phyloP scores from a whole-genome alignment of 768 basidiomycete genomes.

The Rubroboletus satanas region DNA sequence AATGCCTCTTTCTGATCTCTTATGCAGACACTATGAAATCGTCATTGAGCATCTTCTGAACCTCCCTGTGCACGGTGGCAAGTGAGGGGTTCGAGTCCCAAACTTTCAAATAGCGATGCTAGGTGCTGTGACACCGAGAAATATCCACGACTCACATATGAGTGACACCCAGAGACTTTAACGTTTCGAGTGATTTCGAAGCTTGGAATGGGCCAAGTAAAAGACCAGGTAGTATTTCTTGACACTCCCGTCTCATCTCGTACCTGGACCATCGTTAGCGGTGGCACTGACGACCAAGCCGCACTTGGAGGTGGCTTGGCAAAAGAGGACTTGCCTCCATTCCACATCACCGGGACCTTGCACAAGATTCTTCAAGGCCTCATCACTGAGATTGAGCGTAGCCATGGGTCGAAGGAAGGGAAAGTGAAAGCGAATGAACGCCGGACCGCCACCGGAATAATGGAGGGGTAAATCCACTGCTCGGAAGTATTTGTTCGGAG shows the following conservation, averaged over 20 bases:
- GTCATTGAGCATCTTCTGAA: not conserved
- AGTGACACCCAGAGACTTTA: slow-evolving; percentile 64
- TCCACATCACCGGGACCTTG: slow-evolving; percentile 81
- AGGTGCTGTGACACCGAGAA: not conserved
- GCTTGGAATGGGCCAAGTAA: slow-evolving; percentile 85
- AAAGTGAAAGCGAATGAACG: not conserved
- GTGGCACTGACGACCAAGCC: not conserved
- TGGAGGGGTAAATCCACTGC: slow-evolving; percentile 4
- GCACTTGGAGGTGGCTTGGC: not conserved
- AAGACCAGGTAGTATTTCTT: slow-evolving; percentile 83
- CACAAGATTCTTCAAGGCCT: slow-evolving; percentile 55
- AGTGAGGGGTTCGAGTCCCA: not conserved
- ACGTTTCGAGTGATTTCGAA: slow-evolving; percentile 73
- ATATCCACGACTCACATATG: slow-evolving; percentile 58
- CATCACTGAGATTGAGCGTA: slow-evolving; percentile 31
- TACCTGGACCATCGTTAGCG: slow-evolving; percentile 48
- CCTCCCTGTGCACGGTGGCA: not conserved
- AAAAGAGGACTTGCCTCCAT: slow-evolving; percentile 57
- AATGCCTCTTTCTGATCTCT: slow-evolving; percentile 88
- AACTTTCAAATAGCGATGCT: not conserved
- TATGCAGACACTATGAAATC: slow-evolving; percentile 66
- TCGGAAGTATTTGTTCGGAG: slow-evolving; percentile 25
- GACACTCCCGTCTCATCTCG: slow-evolving; percentile 94
- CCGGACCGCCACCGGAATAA: not conserved
- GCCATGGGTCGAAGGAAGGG: slow-evolving; percentile 9